Evolutionary conservation across 2,329 filamentous ascomycete genomes (phyloP).

Genomic region (Paramyrothecium sp.): DNA sequence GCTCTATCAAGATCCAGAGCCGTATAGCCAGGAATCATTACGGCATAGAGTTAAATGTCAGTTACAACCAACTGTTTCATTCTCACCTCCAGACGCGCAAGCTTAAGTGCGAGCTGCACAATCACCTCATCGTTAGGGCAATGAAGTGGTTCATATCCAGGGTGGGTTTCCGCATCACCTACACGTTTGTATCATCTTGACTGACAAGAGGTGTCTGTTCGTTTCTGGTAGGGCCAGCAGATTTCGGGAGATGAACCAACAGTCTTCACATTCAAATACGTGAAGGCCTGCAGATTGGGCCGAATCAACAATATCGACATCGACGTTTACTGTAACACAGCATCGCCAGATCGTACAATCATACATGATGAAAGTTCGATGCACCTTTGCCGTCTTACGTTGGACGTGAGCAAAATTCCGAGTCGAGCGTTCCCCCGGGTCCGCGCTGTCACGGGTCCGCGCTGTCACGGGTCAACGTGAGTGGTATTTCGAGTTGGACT

Average conservation of each 20-base stretch:
- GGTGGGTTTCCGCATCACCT: slow-evolving; percentile 17
- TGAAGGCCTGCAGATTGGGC: slow-evolving; percentile 26
- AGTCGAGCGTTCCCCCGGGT: too few species aligned
- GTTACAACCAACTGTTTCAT: slow-evolving; percentile 28
- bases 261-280: slow-evolving; percentile 28
- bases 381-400: slow-evolving; percentile 34
- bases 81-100: slow-evolving; percentile 25
- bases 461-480: slow-evolving; percentile 27
- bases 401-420: slow-evolving; percentile 39
- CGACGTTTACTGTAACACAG: slow-evolving; percentile 33
- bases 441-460: too few species aligned
- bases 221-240: slow-evolving; percentile 26
- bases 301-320: slow-evolving; percentile 31
- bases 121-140: slow-evolving; percentile 32
- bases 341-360: slow-evolving; percentile 29
- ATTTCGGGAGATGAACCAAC: slow-evolving; percentile 40
- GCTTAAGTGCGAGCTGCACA: slow-evolving; percentile 34
- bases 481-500: slow-evolving; percentile 37
- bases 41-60: slow-evolving; percentile 31
- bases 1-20: slow-evolving; percentile 35
- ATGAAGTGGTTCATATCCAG: slow-evolving; percentile 44
- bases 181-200: background rate
- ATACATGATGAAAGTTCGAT: slow-evolving; percentile 33
- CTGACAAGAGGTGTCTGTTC: too few species aligned
- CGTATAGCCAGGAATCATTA: slow-evolving; percentile 43